phyloP scores from a whole-genome alignment of 2,329 filamentous ascomycete genomes.

The Albifimbria verrucaria region DNA sequence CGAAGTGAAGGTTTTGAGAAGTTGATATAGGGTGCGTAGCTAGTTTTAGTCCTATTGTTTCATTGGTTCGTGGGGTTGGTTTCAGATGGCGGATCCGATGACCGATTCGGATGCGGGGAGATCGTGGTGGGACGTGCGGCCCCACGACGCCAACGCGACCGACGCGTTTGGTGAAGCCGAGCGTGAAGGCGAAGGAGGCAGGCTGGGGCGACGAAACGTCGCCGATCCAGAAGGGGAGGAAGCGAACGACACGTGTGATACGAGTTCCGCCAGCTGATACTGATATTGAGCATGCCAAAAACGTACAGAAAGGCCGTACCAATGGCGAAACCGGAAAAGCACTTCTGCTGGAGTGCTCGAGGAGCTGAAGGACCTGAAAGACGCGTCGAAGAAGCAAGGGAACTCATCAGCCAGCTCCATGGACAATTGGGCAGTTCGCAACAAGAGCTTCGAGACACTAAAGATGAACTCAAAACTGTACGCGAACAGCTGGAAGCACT shows the following conservation, averaged over 20 bases:
- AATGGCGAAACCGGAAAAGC: too few species aligned
- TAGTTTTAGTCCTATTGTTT: neutral
- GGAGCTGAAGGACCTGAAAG: too few species aligned
- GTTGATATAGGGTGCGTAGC: neutral
- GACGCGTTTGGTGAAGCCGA: too few species aligned
- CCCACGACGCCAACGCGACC: neutral
- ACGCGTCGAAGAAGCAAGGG: neutral
- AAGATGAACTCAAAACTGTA: neutral
- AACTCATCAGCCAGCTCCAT: neutral
- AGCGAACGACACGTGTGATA: neutral
- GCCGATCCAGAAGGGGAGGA: too few species aligned
- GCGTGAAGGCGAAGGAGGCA: too few species aligned
- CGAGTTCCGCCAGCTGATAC: neutral
- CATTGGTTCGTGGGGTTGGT: neutral
- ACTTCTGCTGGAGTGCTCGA: too few species aligned
- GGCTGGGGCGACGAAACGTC: too few species aligned
- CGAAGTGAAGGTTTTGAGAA: neutral
- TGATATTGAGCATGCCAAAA: neutral
- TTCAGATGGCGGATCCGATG: too few species aligned
- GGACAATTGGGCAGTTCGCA: neutral
- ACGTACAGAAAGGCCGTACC: neutral
- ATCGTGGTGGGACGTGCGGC: neutral
- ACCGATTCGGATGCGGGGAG: neutral
- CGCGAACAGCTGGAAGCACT: slow-evolving; percentile 4
- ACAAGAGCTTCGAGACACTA: neutral